Conservation (phyloP, 257 asterid species). For the Anisodus acutangulus region DNA sequence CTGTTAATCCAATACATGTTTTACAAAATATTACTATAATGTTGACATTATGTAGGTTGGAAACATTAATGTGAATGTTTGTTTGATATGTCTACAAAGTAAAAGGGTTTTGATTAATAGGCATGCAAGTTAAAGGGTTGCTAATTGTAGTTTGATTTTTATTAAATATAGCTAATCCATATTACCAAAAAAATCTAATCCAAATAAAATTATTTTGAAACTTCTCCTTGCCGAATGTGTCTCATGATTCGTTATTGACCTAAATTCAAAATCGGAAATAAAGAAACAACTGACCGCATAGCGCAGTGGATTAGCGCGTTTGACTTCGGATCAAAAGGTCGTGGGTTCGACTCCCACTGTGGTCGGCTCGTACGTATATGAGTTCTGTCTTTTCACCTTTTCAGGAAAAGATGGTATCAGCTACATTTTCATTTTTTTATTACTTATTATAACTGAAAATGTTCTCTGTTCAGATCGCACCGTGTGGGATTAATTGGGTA, state of each 20-base stretch:
- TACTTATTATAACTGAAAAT: not conserved
- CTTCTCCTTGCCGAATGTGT: too few species aligned
- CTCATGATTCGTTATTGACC: too few species aligned
- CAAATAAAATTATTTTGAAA: too few species aligned
- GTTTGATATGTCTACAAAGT: not conserved
- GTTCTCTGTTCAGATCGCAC: too few species aligned
- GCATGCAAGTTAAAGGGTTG: not conserved
- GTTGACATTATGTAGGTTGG: not conserved
- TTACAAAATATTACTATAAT: too few species aligned
- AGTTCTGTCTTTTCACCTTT: not conserved
- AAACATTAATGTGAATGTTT: not conserved
- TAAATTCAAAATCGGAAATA: too few species aligned
- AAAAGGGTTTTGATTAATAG: not conserved
- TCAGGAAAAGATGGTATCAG: not conserved
- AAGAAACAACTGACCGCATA: slow-evolving; percentile 38
- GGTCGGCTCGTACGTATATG: slow-evolving; percentile 31
- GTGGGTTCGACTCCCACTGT: slow-evolving; percentile 61
- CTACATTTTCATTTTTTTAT: not conserved
- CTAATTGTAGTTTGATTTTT: not conserved
- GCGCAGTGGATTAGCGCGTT: slow-evolving; percentile 62
- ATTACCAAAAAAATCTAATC: too few species aligned
- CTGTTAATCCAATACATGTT: not conserved
- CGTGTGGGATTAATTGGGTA: too few species aligned
- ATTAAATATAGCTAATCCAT: too few species aligned
- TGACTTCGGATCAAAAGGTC: slow-evolving; percentile 57